A percentile compares a stretch with the other conserved stretches of the same genome.
phyloP scores from a whole-genome alignment of 225 moss, liverwort and hornwort species.

The Pleurozium schreberi region DNA sequence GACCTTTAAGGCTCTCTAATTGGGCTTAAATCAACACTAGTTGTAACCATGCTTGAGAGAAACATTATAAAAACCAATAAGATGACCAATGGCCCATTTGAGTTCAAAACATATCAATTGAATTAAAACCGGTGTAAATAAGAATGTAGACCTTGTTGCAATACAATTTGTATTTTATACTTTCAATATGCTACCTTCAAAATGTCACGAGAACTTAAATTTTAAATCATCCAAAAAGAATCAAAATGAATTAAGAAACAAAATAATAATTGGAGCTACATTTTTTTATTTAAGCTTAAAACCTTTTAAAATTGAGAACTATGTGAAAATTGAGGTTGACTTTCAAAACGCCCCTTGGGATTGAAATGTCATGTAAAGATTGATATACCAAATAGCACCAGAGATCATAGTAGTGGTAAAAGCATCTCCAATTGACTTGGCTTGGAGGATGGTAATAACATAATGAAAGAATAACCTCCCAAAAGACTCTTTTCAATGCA shows the following conservation, averaged over 20 bases:
- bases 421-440: rapidly evolving
- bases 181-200: background rate
- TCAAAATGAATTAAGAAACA: background rate
- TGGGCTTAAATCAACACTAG: background rate
- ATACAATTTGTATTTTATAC: background rate
- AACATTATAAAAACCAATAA: background rate
- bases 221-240: background rate
- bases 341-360: background rate
- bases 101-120: background rate
- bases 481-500: background rate
- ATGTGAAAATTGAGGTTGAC: background rate
- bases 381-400: rapidly evolving
- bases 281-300: too few species aligned
- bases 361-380: background rate
- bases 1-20: background rate
- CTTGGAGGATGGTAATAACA: background rate
- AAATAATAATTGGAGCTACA: background rate
- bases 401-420: background rate
- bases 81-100: background rate
- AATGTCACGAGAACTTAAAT: background rate
- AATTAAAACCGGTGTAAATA: rapidly evolving
- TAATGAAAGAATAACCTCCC: too few species aligned
- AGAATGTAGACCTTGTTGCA: background rate
- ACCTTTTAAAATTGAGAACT: background rate
- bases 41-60: background rate